phyloP scores from a whole-genome alignment of 495 filamentous ascomycete species.

The Poronia punctata region DNA sequence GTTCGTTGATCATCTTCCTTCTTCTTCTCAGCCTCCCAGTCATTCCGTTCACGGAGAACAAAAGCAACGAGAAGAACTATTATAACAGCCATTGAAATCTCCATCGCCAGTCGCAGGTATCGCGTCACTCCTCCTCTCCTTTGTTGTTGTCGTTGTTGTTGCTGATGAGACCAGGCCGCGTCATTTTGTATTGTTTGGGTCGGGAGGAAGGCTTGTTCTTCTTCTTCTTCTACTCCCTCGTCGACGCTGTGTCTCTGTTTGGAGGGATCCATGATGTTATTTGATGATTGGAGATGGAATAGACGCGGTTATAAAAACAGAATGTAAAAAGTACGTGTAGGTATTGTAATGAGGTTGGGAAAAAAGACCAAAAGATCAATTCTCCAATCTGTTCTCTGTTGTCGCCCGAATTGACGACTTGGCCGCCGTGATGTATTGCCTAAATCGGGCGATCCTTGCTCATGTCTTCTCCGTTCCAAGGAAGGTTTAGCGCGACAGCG shows the following conservation, averaged over 20 bases:
- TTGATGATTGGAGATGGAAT: neutral
- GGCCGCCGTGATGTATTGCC: too few relatives aligned
- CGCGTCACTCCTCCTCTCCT: neutral
- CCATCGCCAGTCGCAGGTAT: conserved; percentile 19
- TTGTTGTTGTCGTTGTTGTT: too few relatives aligned
- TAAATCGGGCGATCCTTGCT: too few relatives aligned
- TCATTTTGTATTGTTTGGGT: conserved; percentile 3
- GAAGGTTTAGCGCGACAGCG: too few relatives aligned
- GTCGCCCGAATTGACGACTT: too few relatives aligned
- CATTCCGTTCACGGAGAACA: conserved; percentile 9
- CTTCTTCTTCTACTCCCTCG: conserved; percentile 21
- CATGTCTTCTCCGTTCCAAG: too few relatives aligned
- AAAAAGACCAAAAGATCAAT: too few relatives aligned
- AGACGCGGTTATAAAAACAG: too few relatives aligned
- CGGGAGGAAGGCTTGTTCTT: conserved; percentile 28
- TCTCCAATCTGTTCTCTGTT: too few relatives aligned
- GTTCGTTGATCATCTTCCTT: conserved; percentile 4
- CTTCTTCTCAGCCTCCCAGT: too few relatives aligned
- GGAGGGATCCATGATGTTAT: neutral
- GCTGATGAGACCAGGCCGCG: conserved; percentile 12
- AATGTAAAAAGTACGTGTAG: too few relatives aligned
- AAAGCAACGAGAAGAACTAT: conserved; percentile 13
- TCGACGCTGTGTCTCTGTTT: conserved; percentile 9
- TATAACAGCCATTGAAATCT: conserved; percentile 17
- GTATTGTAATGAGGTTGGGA: too few relatives aligned